Evolutionary conservation across 208 protist species (phyloP).

Genomic region (Leishmania gerbilli): DNA sequence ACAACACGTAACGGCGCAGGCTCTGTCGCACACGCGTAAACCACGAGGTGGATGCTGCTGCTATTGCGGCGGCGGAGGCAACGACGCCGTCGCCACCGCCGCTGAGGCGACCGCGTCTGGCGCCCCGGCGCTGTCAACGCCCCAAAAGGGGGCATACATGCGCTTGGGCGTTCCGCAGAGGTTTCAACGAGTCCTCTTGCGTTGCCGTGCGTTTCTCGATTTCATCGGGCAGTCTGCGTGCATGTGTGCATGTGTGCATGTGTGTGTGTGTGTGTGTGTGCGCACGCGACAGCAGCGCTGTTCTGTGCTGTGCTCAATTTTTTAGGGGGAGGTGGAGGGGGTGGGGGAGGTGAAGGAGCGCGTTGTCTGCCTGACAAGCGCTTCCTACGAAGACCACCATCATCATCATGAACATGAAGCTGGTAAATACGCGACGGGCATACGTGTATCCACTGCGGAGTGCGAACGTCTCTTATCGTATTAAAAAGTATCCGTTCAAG

Average conservation of each 20-base stretch:
- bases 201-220: not conserved
- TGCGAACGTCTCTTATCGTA: not conserved
- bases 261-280: not conserved
- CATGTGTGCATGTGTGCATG: not conserved
- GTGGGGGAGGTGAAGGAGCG: too few species aligned
- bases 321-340: not conserved
- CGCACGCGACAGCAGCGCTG: too few species aligned
- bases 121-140: not conserved
- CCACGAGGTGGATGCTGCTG: not conserved
- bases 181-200: not conserved
- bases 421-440: not conserved
- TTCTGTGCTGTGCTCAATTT: too few species aligned
- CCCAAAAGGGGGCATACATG: not conserved
- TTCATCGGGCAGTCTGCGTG: not conserved
- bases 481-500: not conserved
- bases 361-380: not conserved
- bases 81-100: not conserved
- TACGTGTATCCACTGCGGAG: not conserved
- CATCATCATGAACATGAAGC: not conserved
- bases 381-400: not conserved
- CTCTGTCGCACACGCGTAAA: not conserved
- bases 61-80: not conserved
- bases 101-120: too few species aligned
- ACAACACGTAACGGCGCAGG: slow-evolving; percentile 16
- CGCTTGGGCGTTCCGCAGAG: not conserved